Base-by-base conservation (phyloP, 2,329 filamentous ascomycete species). In the Sporothrix brasiliensis region DNA sequence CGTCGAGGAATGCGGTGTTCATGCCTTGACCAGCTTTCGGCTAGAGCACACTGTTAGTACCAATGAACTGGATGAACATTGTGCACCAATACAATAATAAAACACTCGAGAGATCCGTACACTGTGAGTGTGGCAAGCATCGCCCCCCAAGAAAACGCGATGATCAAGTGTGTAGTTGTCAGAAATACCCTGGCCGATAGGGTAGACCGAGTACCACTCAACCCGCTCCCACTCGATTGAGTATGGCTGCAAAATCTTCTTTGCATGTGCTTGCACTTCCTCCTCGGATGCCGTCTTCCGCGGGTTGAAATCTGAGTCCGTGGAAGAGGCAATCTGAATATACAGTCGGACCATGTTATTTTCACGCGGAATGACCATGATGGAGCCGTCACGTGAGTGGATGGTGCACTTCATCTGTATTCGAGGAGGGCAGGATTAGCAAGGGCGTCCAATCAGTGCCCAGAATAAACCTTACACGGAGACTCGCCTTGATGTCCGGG, bases 1-100 rank as follows among this genome's bases (percentile, higher is more conserved):
- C 93, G 75, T 94, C 91, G 67, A 91, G 83, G 80, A 93, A 92
- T 3, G 90, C 90, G 0, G 91, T 91, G 76, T 93, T 93, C 91
- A 93, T 93, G 41, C 91, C 91, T 79, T 92, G 91, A 1, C 91
- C 91, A 44, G 90, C 91, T 82, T 92, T 92, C 50, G 90, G 90
- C 74, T 75, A 39, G 9, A 52, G 4, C 14, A 7, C 13, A 13
- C 21, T 24, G 67, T 71, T 9, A 71, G 41, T 7, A 41, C 16
- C 3, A 60, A 13, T 7, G 13, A 27, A 50, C n/a, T 2, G 87
- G 85, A 87, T 39, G 11, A 39, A 54, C 61, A 13, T 11, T n/a
- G 19, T 7, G 30, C 21, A 44, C 11, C 58, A n/a, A 9, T 21
- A 6, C 14, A 16, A 65, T 3, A 44, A 49, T 47, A 14, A 27